Percentiles rank a stretch among this genome's conserved stretches.
These are phyloP conservation scores for Cryptococcus sp. DNA, from an alignment of 1,284 basidiomycete genomes.

Conservation along the genomic window DNA sequence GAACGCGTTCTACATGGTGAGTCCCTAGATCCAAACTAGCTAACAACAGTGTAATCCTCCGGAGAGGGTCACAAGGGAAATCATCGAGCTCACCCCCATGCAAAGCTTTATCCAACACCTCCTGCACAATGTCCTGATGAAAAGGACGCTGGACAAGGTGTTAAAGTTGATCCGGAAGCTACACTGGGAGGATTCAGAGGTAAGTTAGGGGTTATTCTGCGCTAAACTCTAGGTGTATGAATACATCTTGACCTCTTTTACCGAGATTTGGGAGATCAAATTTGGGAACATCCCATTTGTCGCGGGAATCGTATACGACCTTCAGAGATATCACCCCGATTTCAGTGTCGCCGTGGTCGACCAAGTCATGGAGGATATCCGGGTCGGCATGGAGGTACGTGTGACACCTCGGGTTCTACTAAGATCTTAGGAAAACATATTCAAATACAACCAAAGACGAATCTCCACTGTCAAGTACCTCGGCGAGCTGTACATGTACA, in stretches of 20 bases:
- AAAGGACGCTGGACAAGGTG: slow-evolving; percentile 89
- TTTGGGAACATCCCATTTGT: slow-evolving; percentile 85
- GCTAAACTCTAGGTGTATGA: slow-evolving; percentile 46
- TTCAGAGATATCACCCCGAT: slow-evolving; percentile 84
- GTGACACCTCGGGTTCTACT: neutral
- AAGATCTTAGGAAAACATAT: slow-evolving; percentile 67
- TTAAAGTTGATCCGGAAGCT: slow-evolving; percentile 86
- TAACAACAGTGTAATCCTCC: slow-evolving; percentile 83
- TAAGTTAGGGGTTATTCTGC: slow-evolving; percentile 18
- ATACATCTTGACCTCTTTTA: slow-evolving; percentile 70
- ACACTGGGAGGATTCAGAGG: slow-evolving; percentile 79
- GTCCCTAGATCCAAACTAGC: slow-evolving; percentile 11
- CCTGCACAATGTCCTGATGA: slow-evolving; percentile 82
- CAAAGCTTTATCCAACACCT: slow-evolving; percentile 91
- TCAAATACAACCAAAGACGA: slow-evolving; percentile 90
- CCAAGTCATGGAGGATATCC: slow-evolving; percentile 87
- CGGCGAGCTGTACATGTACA: slow-evolving; percentile 95
- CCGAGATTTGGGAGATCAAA: slow-evolving; percentile 94
- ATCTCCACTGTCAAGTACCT: slow-evolving; percentile 88
- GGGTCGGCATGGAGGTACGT: slow-evolving; percentile 72
- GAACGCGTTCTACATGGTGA: slow-evolving; percentile 95
- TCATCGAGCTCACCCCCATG: slow-evolving; percentile 79
- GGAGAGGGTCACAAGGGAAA: slow-evolving; percentile 76
- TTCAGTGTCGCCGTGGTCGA: slow-evolving; percentile 88
- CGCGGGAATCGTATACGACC: slow-evolving; percentile 87